Evolutionary conservation across 495 filamentous ascomycete species (phyloP).

Genomic region (Aspergillus affinis): DNA sequence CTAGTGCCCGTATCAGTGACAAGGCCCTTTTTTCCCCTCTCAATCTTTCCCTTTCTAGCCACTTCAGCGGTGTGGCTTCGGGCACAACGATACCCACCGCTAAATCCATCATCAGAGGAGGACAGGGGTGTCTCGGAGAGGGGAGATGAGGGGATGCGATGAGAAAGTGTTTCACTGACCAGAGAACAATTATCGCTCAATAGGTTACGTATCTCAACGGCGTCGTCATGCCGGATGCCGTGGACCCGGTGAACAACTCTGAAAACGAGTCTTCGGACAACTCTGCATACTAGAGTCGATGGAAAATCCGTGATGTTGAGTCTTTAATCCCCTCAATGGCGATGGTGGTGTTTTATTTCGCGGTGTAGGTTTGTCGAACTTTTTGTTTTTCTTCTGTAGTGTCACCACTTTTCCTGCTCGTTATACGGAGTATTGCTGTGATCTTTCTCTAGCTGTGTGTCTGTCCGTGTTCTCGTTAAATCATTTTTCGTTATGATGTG

Average conservation of each 20-base stretch:
- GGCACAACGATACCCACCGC: conserved; percentile 22
- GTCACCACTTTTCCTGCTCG: not conserved
- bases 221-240: conserved; percentile 62
- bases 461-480: not conserved
- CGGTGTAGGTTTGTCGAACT: conserved; percentile 6
- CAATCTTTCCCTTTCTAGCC: conserved; percentile 20
- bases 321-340: not conserved
- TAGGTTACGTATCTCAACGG: conserved; percentile 63
- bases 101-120: conserved; percentile 9
- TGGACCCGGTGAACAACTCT: conserved; percentile 9
- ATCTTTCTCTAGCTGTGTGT: not conserved
- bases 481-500: not conserved
- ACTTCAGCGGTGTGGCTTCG: conserved; percentile 24
- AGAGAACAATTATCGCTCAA: conserved; percentile 19
- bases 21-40: conserved; percentile 16
- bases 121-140: conserved; percentile 7
- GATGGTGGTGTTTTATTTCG: not conserved
- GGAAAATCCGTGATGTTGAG: not conserved
- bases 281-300: not conserved
- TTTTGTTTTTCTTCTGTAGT: conserved; percentile 8
- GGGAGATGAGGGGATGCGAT: conserved; percentile 5
- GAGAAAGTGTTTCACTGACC: conserved; percentile 24
- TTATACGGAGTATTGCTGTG: not conserved
- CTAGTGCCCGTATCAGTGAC: conserved; percentile 23
- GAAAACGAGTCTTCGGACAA: conserved; percentile 19